Conservation (phyloP, 805 yeast genomes). For the Yarrowia sp. region DNA sequence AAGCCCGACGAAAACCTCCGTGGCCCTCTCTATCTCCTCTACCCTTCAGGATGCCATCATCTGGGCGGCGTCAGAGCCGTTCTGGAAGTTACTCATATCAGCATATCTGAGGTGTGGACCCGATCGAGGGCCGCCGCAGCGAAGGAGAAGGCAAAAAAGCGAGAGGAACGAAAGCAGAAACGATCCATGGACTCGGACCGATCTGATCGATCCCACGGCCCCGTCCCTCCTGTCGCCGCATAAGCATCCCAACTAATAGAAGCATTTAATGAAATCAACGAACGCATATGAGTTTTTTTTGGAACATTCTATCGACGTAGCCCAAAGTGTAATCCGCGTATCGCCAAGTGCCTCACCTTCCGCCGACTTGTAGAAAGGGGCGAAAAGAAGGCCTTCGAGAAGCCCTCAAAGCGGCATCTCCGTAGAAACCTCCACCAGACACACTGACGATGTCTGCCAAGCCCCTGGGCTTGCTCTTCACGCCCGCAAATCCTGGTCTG, state of each 20-base stretch:
- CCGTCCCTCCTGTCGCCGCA: conserved; percentile 21
- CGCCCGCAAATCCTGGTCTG: no score
- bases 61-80: conserved; percentile 22
- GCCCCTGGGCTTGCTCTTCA: no score
- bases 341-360: not conserved
- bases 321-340: not conserved
- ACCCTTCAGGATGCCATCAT: conserved; percentile 19
- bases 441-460: not conserved
- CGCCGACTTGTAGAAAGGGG: no score
- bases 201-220: not conserved
- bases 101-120: conserved; percentile 21
- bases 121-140: conserved; percentile 23
- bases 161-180: conserved; percentile 10
- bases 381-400: not conserved
- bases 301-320: not conserved
- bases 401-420: no score
- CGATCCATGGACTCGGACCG: conserved; percentile 10
- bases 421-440: not conserved
- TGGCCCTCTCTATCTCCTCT: conserved; percentile 15
- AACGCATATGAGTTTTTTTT: conserved; percentile 10
- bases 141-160: conserved; percentile 8
- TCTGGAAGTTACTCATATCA: conserved; percentile 21
- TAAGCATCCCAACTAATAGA: conserved; percentile 23
- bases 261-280: conserved; percentile 21
- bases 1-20: conserved; percentile 24